Percentiles rank a stretch among this genome's conserved stretches.
Conservation (phyloP, 2,329 filamentous ascomycete genomes). For the Celoporthe dispersa region DNA sequence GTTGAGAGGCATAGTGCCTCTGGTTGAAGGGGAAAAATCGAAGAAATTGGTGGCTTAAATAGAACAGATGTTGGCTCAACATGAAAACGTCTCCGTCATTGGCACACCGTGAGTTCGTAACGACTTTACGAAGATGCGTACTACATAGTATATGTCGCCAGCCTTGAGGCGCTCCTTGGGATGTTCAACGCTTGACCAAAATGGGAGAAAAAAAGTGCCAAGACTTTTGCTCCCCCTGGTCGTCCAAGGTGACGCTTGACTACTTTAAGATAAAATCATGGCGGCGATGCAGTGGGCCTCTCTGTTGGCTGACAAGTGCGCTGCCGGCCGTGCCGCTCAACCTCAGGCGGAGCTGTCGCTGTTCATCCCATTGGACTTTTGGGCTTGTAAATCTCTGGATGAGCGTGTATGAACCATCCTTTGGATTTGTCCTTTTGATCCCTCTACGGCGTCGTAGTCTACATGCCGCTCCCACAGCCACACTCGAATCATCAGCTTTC, state of each 20-base stretch:
- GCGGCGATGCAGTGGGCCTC: not conserved
- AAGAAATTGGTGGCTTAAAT: not conserved
- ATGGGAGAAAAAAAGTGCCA: not conserved
- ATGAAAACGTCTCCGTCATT: not conserved
- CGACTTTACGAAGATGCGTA: not conserved
- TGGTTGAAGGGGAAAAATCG: not conserved
- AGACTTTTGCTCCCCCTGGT: not conserved
- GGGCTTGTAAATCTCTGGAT: no score
- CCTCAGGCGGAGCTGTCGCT: not conserved
- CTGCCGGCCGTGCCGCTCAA: not conserved
- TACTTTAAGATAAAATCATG: not conserved
- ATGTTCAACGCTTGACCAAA: not conserved
- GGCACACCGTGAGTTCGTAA: not conserved
- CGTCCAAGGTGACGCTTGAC: not conserved
- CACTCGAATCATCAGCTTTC: not conserved
- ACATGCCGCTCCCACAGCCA: not conserved
- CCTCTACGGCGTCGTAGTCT: not conserved
- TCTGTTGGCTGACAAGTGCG: not conserved
- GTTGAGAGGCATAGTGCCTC: not conserved
- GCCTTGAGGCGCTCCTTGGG: not conserved
- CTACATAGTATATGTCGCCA: not conserved
- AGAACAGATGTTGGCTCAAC: not conserved
- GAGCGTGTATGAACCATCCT: no score
- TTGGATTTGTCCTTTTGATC: not conserved
- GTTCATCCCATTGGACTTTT: not conserved